A percentile compares a stretch with the other conserved stretches of the same genome.
Evolutionary conservation across 148 eudicot genomes (phyloP).

Genomic region (Vaccinium vitisidaea): DNA sequence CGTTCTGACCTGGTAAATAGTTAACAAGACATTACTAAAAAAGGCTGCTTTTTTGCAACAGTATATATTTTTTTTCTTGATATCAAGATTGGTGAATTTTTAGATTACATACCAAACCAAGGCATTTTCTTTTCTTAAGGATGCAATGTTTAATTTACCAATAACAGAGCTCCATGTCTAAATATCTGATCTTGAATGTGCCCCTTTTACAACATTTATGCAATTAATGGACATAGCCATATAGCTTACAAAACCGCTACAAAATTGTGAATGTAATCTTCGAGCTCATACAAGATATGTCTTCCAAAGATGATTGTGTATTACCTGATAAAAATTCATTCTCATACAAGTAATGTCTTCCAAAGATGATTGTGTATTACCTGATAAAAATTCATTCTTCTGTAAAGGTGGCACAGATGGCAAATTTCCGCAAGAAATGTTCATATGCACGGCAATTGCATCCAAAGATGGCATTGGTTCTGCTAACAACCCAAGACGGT

Average conservation of each 20-base stretch:
- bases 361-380: conserved; percentile 33
- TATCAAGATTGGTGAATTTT: not conserved
- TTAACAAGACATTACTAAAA: not conserved
- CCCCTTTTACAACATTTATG: not conserved
- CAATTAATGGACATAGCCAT: not conserved
- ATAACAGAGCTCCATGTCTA: not conserved
- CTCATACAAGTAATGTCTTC: not conserved
- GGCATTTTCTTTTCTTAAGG: not conserved
- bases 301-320: conserved; percentile 6
- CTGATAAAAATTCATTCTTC: conserved; percentile 54
- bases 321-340: conserved; percentile 59
- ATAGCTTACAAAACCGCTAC: not conserved
- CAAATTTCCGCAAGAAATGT: conserved; percentile 64
- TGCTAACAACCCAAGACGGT: conserved; percentile 77
- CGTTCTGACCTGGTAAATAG: conserved; percentile 63
- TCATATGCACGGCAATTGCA: conserved; percentile 73
- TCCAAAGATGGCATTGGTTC: conserved; percentile 98
- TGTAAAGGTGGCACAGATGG: conserved; percentile 55
- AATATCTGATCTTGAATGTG: not conserved
- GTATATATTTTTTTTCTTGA: not conserved
- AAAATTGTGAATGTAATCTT: not conserved
- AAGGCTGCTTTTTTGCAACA: not conserved
- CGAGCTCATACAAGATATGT: not conserved
- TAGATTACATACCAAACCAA: not conserved
- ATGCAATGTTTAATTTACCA: not conserved